Conservation (phyloP, 331 rosid species). For the Malus hybrid region DNA sequence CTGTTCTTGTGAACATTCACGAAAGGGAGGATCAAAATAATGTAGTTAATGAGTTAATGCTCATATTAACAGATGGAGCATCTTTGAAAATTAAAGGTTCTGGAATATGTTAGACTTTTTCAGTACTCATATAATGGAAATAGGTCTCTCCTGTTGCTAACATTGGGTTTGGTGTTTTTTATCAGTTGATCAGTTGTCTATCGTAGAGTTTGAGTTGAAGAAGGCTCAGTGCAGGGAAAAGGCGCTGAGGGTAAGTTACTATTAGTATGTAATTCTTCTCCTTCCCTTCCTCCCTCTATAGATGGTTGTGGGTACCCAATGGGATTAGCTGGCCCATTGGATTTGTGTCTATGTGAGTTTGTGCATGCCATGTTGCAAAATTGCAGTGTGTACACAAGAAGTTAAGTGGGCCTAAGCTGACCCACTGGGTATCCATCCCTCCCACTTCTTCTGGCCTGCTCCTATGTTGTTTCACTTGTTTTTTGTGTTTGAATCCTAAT, state of each 20-base stretch:
- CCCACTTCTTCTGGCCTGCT: neutral
- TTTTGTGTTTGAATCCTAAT: constrained; percentile 11
- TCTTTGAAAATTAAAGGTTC: constrained; percentile 82
- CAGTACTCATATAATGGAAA: neutral
- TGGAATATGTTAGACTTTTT: constrained; percentile 6
- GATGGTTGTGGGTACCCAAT: too few species aligned
- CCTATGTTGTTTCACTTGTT: neutral
- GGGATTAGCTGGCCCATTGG: too few species aligned
- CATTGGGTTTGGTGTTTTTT: constrained; percentile 10
- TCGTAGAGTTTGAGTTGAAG: constrained; percentile 73
- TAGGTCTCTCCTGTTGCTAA: neutral
- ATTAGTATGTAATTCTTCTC: neutral
- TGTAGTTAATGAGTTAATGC: constrained; percentile 51
- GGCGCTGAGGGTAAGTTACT: constrained; percentile 45
- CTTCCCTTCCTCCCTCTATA: neutral
- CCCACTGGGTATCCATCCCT: too few species aligned
- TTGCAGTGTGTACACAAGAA: too few species aligned
- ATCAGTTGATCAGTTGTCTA: constrained; percentile 76
- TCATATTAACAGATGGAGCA: constrained; percentile 54
- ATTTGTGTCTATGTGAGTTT: too few species aligned
- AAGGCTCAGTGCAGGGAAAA: constrained; percentile 73
- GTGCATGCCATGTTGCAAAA: too few species aligned
- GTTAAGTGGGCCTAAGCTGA: too few species aligned
- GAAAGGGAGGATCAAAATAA: constrained; percentile 49
- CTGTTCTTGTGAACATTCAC: constrained; percentile 37